phyloP scores from a whole-genome alignment of 768 basidiomycete genomes.

The Scleroderma citrinum region DNA sequence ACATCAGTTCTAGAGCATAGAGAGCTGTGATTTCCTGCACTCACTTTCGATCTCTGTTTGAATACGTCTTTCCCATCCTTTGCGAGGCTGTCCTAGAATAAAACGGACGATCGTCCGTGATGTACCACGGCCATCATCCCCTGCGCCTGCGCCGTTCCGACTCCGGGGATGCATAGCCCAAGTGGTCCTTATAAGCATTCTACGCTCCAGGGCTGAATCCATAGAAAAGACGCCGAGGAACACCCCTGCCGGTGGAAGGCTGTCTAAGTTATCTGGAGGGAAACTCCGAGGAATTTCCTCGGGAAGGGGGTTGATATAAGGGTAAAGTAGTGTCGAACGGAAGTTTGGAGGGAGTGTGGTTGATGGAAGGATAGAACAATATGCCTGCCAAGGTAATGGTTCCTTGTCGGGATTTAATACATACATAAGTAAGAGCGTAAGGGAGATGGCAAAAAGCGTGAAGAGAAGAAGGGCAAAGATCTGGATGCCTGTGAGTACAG shows the following conservation, averaged over 20 bases:
- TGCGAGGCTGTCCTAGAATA: conserved; percentile 78
- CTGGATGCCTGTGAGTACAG: conserved; percentile 32
- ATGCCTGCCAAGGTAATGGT: conserved; percentile 89
- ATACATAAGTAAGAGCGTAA: conserved; percentile 86
- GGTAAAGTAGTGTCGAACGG: conserved; percentile 36
- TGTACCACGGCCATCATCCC: conserved; percentile 67
- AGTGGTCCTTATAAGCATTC: conserved; percentile 81
- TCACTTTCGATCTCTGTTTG: conserved; percentile 87
- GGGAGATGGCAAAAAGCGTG: conserved; percentile 71
- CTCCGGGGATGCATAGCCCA: conserved; percentile 85
- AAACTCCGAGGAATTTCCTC: conserved; percentile 41
- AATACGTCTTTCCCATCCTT: conserved; percentile 73
- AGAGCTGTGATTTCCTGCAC: conserved; percentile 25
- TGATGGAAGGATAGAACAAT: conserved; percentile 68
- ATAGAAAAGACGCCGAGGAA: conserved; percentile 89
- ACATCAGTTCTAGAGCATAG: conserved; percentile 6
- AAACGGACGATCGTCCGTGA: conserved; percentile 86
- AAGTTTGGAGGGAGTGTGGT: conserved; percentile 40
- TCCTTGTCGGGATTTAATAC: conserved; percentile 95
- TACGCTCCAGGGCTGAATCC: conserved; percentile 77
- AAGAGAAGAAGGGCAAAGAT: conserved; percentile 70
- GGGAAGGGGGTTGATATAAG: conserved; percentile 29
- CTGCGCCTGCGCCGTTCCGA: conserved; percentile 62
- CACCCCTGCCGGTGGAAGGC: conserved; percentile 75
- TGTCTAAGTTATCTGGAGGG: conserved; percentile 68